A percentile compares a stretch with the other conserved stretches of the same genome.
phyloP scores from a whole-genome alignment of 192 early-diverging fungal genomes.

The Coemansia sp. region DNA sequence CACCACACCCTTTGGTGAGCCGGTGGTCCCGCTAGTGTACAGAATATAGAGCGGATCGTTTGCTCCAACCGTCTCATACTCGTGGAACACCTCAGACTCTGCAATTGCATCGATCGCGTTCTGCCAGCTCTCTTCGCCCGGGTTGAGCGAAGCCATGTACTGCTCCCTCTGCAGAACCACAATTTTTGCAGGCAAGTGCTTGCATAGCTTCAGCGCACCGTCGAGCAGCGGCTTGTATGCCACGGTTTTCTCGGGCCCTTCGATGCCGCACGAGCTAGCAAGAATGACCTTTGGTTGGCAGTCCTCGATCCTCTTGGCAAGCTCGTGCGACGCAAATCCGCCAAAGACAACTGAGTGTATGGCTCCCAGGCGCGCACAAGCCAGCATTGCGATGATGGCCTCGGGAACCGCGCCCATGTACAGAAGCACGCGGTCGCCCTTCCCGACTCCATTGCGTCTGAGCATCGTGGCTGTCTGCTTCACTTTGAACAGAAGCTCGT shows the following conservation, averaged over 20 bases:
- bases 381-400: constrained; percentile 80
- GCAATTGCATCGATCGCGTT: constrained; percentile 56
- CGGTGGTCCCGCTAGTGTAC: constrained; percentile 88
- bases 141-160: constrained; percentile 43
- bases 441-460: constrained; percentile 57
- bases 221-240: constrained; percentile 79
- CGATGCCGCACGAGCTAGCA: constrained; percentile 76
- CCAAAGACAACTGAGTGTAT: constrained; percentile 83
- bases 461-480: constrained; percentile 67
- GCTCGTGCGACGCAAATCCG: constrained; percentile 71
- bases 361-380: constrained; percentile 81
- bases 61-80: constrained; percentile 61
- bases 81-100: constrained; percentile 32
- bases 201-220: constrained; percentile 61
- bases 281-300: constrained; percentile 73
- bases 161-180: constrained; percentile 69
- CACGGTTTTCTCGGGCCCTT: constrained; percentile 66
- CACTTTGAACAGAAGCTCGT: constrained; percentile 67
- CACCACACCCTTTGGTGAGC: constrained; percentile 89
- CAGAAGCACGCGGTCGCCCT: constrained; percentile 76
- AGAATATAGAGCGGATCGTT: constrained; percentile 80
- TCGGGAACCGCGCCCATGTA: constrained; percentile 86
- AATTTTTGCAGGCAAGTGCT: constrained; percentile 42
- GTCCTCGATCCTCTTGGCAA: constrained; percentile 83
- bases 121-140: constrained; percentile 52